phyloP scores from a whole-genome alignment of 2,329 filamentous ascomycete genomes.

The Chaetomiaceae sp. region DNA sequence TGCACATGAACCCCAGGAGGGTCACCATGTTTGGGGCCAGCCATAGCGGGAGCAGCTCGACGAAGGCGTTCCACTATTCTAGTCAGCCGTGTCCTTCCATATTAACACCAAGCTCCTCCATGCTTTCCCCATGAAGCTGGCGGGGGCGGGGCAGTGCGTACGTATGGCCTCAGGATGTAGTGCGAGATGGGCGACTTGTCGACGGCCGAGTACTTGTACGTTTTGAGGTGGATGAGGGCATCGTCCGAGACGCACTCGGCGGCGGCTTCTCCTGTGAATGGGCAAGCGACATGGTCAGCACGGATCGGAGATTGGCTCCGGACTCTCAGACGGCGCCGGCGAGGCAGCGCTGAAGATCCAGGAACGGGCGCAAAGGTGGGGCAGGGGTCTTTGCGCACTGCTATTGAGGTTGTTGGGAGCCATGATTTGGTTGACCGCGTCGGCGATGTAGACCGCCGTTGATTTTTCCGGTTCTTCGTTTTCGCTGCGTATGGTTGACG shows the following conservation, averaged over 20 bases:
- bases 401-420: constrained; percentile 7
- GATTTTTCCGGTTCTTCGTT: not conserved
- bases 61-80: constrained; percentile 88
- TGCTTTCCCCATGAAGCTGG: not conserved
- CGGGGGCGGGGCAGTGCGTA: constrained; percentile 46
- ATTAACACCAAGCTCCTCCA: not conserved
- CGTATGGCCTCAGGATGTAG: constrained; percentile 92
- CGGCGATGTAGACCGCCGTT: not conserved
- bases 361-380: constrained; percentile 2
- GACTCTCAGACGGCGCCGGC: not conserved
- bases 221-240: constrained; percentile 82
- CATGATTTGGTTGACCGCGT: constrained; percentile 1
- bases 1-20: constrained; percentile 89
- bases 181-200: constrained; percentile 92
- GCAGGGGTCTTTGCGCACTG: constrained; percentile 8
- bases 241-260: constrained; percentile 82
- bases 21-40: constrained; percentile 98
- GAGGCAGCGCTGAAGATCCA: not conserved
- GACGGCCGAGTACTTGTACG: constrained; percentile 96
- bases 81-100: constrained; percentile 16
- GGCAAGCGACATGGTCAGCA: constrained; percentile 10
- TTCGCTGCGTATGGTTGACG: not conserved
- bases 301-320: not conserved
- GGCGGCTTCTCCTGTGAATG: constrained; percentile 49
- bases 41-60: constrained; percentile 90